Evolutionary conservation across 2,329 filamentous ascomycete species (phyloP), one percentile per base, ranked within the genome.

Genomic region (Trichoderma pleuroti): DNA sequence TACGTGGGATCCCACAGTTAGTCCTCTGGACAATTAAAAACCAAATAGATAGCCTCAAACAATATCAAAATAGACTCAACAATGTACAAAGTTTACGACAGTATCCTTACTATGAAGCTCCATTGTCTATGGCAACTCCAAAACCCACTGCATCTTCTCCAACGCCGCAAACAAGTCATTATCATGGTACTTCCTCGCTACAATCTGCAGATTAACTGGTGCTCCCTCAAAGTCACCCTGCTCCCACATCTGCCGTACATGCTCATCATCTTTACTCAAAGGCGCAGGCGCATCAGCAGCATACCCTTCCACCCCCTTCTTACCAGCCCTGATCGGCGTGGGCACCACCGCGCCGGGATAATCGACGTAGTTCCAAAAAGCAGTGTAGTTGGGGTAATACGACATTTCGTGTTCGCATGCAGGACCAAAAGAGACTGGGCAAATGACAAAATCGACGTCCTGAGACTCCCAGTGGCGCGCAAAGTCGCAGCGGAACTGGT

Each of bases 151-250:
- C 16, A 79, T 68, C n/a, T 68, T 60, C 9, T 70, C 72, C 34
- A 79, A 54, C 10, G 76, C 77, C 26, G 61, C 75, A 72, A 80
- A 80, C 2, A 81, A 72, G 30, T 76, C 72, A 65, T 77, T 80
- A 8, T 83, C 81, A 32, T 80, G 74, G 54, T 80, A 78, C 69
- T 76, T 79, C 7, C 78, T 76, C 4, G 77, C 78, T 5, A 77
- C 74, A 14, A 77, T 49, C 42, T 77, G 75, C 28, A 77, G 36
- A 8, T 57, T 71, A 28, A 75, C 71, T 1, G 75, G 75, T 4
- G 72, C 72, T 10, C 70, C 72, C 9, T 52, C 36, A 62, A 75
- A 73, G 10, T 61, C 62, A 3, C 72, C 72, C 0, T 73, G 63
- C 18, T 64, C 57, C 52, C 62, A 71, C 18, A 66, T 42, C 30